These are phyloP conservation scores for Mucor irregularis DNA, from an alignment of 371 early-diverging fungal species.

Conservation along the genomic window DNA sequence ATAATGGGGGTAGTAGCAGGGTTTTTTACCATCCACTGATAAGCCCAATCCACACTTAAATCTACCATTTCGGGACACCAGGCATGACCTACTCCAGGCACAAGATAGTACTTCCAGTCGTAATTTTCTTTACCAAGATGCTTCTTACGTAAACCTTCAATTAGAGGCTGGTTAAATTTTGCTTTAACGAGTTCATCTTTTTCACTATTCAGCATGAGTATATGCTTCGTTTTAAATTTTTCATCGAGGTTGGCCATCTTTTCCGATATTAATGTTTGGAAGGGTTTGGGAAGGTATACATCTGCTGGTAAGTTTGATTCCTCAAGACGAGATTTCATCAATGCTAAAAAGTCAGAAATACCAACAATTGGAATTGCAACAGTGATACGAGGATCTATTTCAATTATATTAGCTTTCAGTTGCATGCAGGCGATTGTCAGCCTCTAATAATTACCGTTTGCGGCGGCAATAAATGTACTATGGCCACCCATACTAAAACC, in stretches of 20 bases:
- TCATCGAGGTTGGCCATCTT: conserved; percentile 18
- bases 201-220: conserved; percentile 39
- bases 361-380: conserved; percentile 48
- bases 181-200: conserved; percentile 37
- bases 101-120: conserved; percentile 34
- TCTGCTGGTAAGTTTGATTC: conserved; percentile 10
- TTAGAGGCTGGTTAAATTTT: conserved; percentile 21
- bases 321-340: conserved; percentile 29
- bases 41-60: conserved; percentile 26
- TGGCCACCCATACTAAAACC: conserved; percentile 65
- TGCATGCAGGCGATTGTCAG: too few relatives aligned
- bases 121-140: conserved; percentile 27
- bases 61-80: conserved; percentile 41
- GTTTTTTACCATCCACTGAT: conserved; percentile 36
- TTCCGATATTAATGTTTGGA: conserved; percentile 14
- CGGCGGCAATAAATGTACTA: conserved; percentile 48
- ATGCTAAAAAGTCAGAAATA: conserved; percentile 30
- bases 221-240: conserved; percentile 25
- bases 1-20: not conserved
- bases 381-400: conserved; percentile 40
- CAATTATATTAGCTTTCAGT: not conserved
- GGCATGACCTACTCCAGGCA: conserved; percentile 38
- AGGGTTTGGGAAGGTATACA: conserved; percentile 24
- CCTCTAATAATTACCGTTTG: conserved; percentile 33
- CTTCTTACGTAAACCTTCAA: conserved; percentile 12